Percentiles rank a stretch among this genome's conserved stretches.
Evolutionary conservation across 169 alveolate genomes (phyloP).

Genomic region (Pseudocohnilembus persalinus): DNA sequence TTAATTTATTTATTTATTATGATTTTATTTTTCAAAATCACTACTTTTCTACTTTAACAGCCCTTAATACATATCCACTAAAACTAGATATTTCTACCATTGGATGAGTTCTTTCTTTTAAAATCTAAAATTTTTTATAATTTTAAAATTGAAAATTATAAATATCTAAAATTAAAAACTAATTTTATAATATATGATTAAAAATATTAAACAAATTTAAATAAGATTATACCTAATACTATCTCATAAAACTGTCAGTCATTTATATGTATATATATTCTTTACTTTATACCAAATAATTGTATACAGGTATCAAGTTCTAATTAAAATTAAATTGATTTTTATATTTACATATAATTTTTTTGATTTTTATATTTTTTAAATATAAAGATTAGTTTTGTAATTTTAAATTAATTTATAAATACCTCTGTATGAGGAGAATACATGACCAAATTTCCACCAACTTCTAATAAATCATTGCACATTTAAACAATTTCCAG

Average conservation of each 20-base stretch:
- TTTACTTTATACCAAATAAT: not conserved
- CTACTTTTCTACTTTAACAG: not conserved
- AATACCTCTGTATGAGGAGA: not conserved
- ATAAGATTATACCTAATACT: no score
- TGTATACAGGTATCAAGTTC: not conserved
- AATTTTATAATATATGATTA: no score
- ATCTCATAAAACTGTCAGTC: not conserved
- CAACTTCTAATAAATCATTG: not conserved
- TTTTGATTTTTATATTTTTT: no score
- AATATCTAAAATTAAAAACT: no score
- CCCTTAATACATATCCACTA: not conserved
- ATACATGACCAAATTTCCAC: not conserved
- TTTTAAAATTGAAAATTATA: no score
- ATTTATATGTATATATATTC: not conserved
- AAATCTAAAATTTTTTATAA: no score
- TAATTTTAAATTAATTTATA: no score
- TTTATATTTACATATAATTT: no score
- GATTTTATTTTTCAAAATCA: not conserved
- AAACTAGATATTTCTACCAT: not conserved
- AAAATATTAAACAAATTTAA: no score
- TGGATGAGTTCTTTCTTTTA: not conserved
- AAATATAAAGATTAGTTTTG: no score
- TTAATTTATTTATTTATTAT: no score
- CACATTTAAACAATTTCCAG: not conserved
- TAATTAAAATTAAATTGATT: no score